Evolutionary conservation across 768 basidiomycete species (phyloP).

Genomic region (Hypholoma sublateritium): DNA sequence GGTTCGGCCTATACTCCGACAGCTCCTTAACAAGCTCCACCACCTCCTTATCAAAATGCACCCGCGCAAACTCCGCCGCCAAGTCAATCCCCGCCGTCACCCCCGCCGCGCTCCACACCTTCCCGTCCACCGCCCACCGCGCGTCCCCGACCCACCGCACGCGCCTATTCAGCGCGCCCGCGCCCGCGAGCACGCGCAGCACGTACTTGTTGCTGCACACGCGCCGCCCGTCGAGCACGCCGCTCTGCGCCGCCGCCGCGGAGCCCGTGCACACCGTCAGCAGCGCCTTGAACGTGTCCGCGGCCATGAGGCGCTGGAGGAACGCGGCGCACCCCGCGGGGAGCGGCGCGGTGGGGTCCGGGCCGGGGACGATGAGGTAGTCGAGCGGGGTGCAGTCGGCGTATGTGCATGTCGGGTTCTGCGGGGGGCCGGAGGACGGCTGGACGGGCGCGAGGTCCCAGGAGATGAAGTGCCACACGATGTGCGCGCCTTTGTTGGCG

Average conservation of each 20-base stretch:
- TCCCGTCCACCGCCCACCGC: constrained; percentile 24
- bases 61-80: constrained; percentile 22
- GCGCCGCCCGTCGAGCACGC: constrained; percentile 18
- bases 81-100: constrained; percentile 26
- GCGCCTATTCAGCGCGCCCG: not conserved
- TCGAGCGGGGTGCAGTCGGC: constrained; percentile 18
- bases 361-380: constrained; percentile 21
- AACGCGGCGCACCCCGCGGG: constrained; percentile 10
- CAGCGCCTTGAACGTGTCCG: constrained; percentile 9
- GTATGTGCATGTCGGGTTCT: constrained; percentile 16
- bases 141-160: constrained; percentile 26
- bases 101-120: constrained; percentile 26
- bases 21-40: constrained; percentile 12
- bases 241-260: constrained; percentile 15
- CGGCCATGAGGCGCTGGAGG: constrained; percentile 8
- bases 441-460: constrained; percentile 7
- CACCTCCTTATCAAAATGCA: constrained; percentile 18
- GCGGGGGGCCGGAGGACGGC: constrained; percentile 15
- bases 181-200: constrained; percentile 6
- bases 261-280: constrained; percentile 21
- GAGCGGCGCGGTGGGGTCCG: constrained; percentile 5
- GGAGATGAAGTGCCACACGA: constrained; percentile 20
- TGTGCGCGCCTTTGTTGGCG: constrained; percentile 9
- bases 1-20: constrained; percentile 20
- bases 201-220: constrained; percentile 19